A percentile compares a stretch with the other conserved stretches of the same genome.
Evolutionary conservation across 441 rosid species (phyloP).

Genomic region (Daphne laureola): DNA sequence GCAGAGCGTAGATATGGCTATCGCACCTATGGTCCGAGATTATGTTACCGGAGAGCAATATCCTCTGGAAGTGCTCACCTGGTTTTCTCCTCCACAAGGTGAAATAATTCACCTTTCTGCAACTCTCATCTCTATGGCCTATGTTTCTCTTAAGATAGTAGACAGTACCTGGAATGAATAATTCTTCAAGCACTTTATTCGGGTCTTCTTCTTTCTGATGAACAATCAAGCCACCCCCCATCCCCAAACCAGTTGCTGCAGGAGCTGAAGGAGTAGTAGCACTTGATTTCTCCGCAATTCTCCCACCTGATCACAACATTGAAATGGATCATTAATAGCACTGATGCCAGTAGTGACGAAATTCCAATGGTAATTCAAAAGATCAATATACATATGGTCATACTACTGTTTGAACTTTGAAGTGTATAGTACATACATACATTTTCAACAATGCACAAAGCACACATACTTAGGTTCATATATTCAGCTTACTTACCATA

Average conservation of each 20-base stretch:
- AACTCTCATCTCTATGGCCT: constrained; percentile 9
- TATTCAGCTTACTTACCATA: no score
- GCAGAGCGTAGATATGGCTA: constrained; percentile 70
- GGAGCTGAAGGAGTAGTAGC: neutral
- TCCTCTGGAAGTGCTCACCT: constrained; percentile 81
- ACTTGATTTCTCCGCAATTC: constrained; percentile 13
- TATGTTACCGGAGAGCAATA: constrained; percentile 71
- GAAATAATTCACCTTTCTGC: constrained; percentile 38
- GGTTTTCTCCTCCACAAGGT: constrained; percentile 74
- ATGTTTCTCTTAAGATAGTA: constrained; percentile 67
- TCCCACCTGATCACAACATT: no score
- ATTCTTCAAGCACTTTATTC: constrained; percentile 37
- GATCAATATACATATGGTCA: no score
- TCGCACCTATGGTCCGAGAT: constrained; percentile 86
- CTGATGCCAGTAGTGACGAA: neutral
- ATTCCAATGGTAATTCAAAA: no score
- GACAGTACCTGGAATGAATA: constrained; percentile 68
- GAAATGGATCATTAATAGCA: no score
- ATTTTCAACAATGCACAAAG: no score
- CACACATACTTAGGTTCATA: no score
- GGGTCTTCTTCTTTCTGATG: constrained; percentile 16
- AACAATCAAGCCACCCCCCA: constrained; percentile 10
- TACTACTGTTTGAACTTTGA: no score
- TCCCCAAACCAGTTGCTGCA: constrained; percentile 16
- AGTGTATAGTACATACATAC: no score